A percentile compares a stretch with the other conserved stretches of the same genome.
Evolutionary conservation across 257 asterid species (phyloP).

Genomic region (Scutellaria galericulata): DNA sequence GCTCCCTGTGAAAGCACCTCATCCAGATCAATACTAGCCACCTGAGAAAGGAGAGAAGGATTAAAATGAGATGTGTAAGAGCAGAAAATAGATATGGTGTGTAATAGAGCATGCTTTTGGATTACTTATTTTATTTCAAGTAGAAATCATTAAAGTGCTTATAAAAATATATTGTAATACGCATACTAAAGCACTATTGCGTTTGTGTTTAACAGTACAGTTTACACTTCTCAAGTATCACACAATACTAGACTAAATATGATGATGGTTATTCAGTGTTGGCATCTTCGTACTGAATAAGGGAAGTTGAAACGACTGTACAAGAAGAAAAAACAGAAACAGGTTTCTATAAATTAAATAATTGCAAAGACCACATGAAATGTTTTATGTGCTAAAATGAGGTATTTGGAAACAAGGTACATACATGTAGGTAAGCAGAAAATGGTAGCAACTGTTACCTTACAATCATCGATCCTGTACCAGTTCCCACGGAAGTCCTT

Average conservation of each 20-base stretch:
- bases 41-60: constrained; percentile 51
- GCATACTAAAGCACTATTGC: constrained; percentile 1
- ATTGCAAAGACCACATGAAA: constrained; percentile 3
- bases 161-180: neutral
- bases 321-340: constrained; percentile 9
- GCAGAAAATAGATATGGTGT: constrained; percentile 3
- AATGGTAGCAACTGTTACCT: constrained; percentile 53
- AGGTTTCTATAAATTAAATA: neutral
- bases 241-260: neutral
- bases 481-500: constrained; percentile 85
- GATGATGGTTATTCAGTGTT: constrained; percentile 13
- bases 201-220: neutral
- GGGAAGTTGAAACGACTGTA: neutral
- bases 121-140: neutral
- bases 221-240: neutral
- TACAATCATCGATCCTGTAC: constrained; percentile 91
- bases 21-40: constrained; percentile 66
- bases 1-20: constrained; percentile 98
- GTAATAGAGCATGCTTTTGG: neutral
- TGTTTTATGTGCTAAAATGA: constrained; percentile 19
- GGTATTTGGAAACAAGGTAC: neutral
- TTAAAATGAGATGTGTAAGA: neutral
- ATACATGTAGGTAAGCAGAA: neutral
- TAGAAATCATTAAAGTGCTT: neutral
- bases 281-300: neutral